Base-by-base conservation (phyloP, 2,329 filamentous ascomycete genomes). In the Blastomyces emzantsi region DNA sequence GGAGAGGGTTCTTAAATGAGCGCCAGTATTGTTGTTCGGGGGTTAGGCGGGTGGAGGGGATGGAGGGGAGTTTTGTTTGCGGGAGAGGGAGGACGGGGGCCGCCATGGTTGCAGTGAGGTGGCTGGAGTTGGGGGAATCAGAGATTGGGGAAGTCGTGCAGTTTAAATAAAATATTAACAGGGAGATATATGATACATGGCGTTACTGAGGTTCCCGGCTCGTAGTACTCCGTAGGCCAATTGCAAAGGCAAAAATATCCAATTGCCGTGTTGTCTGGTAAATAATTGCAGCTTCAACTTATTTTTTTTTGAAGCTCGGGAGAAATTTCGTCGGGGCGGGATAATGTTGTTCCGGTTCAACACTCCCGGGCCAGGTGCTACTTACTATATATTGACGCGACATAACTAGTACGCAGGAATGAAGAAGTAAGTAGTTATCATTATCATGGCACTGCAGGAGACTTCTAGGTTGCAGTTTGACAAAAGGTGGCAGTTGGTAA, bases 21-120 rank as follows among this genome's bases (percentile, higher is more conserved):
- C 89, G 89, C 95, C 95, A 99, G 82, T 97, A 97, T 68, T 88
- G 85, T 79, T 97, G 92, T 80, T 99, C 94, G 41, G 92, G 88
- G 6, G 93, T 96, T 58, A 93, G 79, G 59, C 72, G 73, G 62
- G 90, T 88, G 51, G 89, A 87, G 64, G 92, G 92, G 60, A 90
- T 90, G 67, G 89, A 84, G 64, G 93, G 87, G 73, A 95, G 84
- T 82, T 91, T 95, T 73, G 95, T 80, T 75, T 88, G 88, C 75
- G 87, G 87, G 69, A 96, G 80, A 66, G 90, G 89, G 76, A 86
- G 85, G 71, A 96, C 90, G 79, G 91, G 87, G 72, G 92, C 90
- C 70, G 92, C 92, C 92, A 96, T 96, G 33, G 17, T n/a, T n/a
- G 28, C 39, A 51, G 51, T 19, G 8, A 22, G 54, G 56, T 11